Conservation (phyloP, 2,329 filamentous ascomycete genomes). For the Nigrograna mackinnonii region DNA sequence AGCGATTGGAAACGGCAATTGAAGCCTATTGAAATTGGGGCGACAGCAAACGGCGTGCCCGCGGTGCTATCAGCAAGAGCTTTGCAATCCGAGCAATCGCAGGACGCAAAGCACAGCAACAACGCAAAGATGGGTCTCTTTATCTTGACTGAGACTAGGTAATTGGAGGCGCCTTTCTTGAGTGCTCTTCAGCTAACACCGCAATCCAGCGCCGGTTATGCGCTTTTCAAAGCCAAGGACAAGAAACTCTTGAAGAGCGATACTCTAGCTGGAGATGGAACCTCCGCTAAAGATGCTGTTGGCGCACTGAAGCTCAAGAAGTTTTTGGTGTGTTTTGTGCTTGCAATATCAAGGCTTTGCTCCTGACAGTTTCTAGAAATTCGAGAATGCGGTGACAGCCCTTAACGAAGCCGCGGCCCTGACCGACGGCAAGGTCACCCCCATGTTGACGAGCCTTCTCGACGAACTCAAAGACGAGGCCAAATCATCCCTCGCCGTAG, state of each 20-base stretch:
- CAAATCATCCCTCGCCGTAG: conserved; percentile 92
- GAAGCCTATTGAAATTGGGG: too few relatives aligned
- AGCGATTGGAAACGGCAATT: conserved; percentile 1
- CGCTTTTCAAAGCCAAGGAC: conserved; percentile 96
- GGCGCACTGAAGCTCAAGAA: conserved; percentile 95
- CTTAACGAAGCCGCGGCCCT: conserved; percentile 88
- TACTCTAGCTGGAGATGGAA: conserved; percentile 73
- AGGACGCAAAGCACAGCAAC: conserved; percentile 3
- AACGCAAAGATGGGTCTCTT: conserved; percentile 50
- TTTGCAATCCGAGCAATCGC: background rate
- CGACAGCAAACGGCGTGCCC: background rate
- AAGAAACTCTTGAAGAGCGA: conserved; percentile 96
- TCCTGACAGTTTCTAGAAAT: conserved; percentile 66
- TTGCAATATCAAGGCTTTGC: background rate
- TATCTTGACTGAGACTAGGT: conserved; percentile 40
- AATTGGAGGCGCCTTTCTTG: conserved; percentile 7
- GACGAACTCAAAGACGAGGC: conserved; percentile 95
- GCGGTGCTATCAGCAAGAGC: background rate
- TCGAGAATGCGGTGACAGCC: conserved; percentile 88
- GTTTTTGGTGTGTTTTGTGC: conserved; percentile 57
- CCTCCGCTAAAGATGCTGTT: conserved; percentile 81
- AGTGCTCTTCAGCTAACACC: conserved; percentile 17
- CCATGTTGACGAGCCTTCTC: conserved; percentile 79
- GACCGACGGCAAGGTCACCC: conserved; percentile 92
- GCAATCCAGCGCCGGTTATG: conserved; percentile 84